phyloP scores from a whole-genome alignment of 1,284 basidiomycete genomes.

The Cryptococcus jaspeensis region DNA sequence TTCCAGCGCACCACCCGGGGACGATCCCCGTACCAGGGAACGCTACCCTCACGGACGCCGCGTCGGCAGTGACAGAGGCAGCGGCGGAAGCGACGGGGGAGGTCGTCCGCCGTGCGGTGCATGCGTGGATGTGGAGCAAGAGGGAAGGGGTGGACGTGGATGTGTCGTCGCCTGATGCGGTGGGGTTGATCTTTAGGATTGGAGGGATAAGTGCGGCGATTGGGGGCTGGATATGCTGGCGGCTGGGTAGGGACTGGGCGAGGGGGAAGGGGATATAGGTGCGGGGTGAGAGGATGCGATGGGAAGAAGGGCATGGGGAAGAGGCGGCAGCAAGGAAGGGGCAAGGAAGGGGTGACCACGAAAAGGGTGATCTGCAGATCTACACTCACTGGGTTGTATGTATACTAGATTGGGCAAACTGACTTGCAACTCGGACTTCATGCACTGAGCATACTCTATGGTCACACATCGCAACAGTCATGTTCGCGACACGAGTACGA shows the following conservation, averaged over 20 bases:
- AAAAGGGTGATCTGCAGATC: too few relatives aligned
- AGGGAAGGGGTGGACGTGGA: conserved; percentile 7
- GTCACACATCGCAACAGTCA: too few relatives aligned
- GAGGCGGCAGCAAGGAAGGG: too few relatives aligned
- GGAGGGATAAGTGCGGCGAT: conserved; percentile 70
- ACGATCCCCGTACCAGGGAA: conserved; percentile 15
- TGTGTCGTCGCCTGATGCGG: conserved; percentile 55
- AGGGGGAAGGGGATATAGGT: conserved; percentile 23
- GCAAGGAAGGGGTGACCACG: too few relatives aligned
- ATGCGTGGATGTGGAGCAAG: conserved; percentile 9
- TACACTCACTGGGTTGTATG: too few relatives aligned
- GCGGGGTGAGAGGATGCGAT: too few relatives aligned
- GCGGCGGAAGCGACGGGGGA: not conserved
- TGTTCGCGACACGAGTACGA: too few relatives aligned
- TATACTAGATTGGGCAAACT: too few relatives aligned
- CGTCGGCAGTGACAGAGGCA: conserved; percentile 1
- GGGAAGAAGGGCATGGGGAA: not conserved
- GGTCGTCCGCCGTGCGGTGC: conserved; percentile 1
- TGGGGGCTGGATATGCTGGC: conserved; percentile 67
- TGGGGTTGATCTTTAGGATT: conserved; percentile 75
- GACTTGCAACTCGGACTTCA: too few relatives aligned
- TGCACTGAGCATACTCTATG: too few relatives aligned
- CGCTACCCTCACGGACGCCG: conserved; percentile 15
- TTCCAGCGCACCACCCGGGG: conserved; percentile 33
- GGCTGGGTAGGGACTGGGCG: conserved; percentile 56